Percentiles rank a stretch among this genome's conserved stretches.
phyloP scores from a whole-genome alignment of 176 grass and related monocot genomes.

The Raddia distichophylla region DNA sequence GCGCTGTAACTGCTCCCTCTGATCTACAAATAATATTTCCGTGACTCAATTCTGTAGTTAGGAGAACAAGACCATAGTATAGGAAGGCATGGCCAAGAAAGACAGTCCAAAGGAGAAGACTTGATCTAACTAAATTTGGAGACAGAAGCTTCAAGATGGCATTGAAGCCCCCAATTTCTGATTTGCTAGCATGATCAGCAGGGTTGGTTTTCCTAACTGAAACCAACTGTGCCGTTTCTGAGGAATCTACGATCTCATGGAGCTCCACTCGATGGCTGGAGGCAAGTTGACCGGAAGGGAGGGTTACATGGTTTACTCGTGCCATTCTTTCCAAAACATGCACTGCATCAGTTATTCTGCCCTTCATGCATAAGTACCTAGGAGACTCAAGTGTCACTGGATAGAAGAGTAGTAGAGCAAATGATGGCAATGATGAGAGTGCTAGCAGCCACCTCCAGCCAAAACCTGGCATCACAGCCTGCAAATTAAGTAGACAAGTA shows the following conservation, averaged over 20 bases:
- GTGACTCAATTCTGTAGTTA: constrained; percentile 78
- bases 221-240: constrained; percentile 48
- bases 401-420: constrained; percentile 88
- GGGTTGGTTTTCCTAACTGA: constrained; percentile 42
- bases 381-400: constrained; percentile 79
- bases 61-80: constrained; percentile 87
- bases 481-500: constrained; percentile 43
- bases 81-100: constrained; percentile 88
- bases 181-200: constrained; percentile 39
- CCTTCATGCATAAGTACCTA: constrained; percentile 92
- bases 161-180: constrained; percentile 55
- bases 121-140: constrained; percentile 75
- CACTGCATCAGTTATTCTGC: constrained; percentile 65
- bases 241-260: constrained; percentile 52
- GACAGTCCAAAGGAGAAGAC: constrained; percentile 82
- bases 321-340: constrained; percentile 86
- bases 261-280: constrained; percentile 56
- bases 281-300: constrained; percentile 68
- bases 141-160: constrained; percentile 75
- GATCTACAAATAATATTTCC: constrained; percentile 68
- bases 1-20: constrained; percentile 32
- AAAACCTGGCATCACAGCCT: constrained; percentile 87
- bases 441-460: constrained; percentile 93
- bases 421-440: constrained; percentile 82
- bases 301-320: constrained; percentile 59